Evolutionary conservation across 805 yeast genomes (phyloP), one percentile per base, ranked within the genome.

Genomic region (Kodamaea hsintzibuensis): DNA sequence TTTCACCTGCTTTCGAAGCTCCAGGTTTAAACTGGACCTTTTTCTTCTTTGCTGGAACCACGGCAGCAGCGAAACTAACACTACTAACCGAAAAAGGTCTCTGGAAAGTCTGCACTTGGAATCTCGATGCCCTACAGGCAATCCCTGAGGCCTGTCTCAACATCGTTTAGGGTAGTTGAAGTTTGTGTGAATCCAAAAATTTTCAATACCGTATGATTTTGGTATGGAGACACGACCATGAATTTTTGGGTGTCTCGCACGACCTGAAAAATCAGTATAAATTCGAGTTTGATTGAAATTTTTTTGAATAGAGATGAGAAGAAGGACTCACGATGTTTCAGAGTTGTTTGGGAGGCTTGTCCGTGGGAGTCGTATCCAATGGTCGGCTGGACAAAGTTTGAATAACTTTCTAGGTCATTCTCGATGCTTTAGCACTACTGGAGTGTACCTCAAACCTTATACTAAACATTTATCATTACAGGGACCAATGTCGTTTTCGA

Each of bases 21-120:
- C 52, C 52, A 8, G 57, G 54, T 47, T 63, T 62, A 53, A 63
- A 61, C 43, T 61, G 59, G 35, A 60, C 57, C 55, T 65, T 65
- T 50, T 54, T 60, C 55, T 64, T 65, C 30, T 60, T 62, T 1
- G 62, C 64, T 0, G 63, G 62, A n/a, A 48, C 50, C 8, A 50
- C 53, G 8, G 59, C 59, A 5, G 57, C 58, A 35, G 62, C 62
- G 18, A 12, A 14, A 3, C 10, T 33, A 14, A 39, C 50, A 16
- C 33, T 25, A 35, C 49, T 46, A 16, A 51, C 18, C 30, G 56
- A 51, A 30, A 57, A 45, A 16, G 25, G 33, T 39, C 55, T 52
- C 48, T 42, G 45, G 42, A 37, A 22, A 22, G 6, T 27, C 40
- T 30, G 42, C 12, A 27, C 47, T 13, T 42, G 50, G 30, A 37